phyloP scores from a whole-genome alignment of 805 yeast genomes.

The Nakazawaea ernobii region DNA sequence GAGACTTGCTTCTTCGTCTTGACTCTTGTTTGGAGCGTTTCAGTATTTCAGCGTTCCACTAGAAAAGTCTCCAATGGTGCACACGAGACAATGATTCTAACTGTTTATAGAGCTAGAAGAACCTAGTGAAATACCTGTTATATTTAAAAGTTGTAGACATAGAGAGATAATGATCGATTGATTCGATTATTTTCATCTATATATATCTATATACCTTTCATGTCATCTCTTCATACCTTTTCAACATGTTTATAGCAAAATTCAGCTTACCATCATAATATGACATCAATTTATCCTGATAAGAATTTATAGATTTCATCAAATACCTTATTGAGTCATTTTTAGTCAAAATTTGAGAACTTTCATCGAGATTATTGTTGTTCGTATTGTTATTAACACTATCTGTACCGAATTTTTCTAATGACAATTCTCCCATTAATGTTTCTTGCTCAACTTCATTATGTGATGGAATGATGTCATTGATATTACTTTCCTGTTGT shows the following conservation, averaged over 20 bases:
- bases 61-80: too few relatives aligned
- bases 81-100: too few relatives aligned
- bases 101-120: too few relatives aligned
- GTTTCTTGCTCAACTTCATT: slow-evolving; percentile 10
- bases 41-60: too few relatives aligned
- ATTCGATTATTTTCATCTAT: background rate
- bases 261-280: slow-evolving; percentile 3
- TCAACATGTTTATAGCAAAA: slow-evolving; percentile 4
- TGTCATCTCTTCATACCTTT: background rate
- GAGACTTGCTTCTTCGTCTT: too few relatives aligned
- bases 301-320: slow-evolving; percentile 4
- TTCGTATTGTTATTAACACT: background rate
- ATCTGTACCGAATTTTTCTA: background rate
- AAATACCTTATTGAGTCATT: background rate
- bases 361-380: background rate
- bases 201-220: background rate
- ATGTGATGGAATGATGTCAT: background rate
- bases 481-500: background rate
- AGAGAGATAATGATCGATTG: too few relatives aligned
- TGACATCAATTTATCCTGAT: background rate
- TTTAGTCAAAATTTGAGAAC: background rate
- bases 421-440: slow-evolving; percentile 6
- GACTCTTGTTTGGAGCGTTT: too few relatives aligned
- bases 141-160: too few relatives aligned
- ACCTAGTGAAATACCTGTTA: too few relatives aligned